Evolutionary conservation across 1,284 basidiomycete species (phyloP), one percentile per base, ranked within the genome.

Genomic region (Cryptococcus sp.): DNA sequence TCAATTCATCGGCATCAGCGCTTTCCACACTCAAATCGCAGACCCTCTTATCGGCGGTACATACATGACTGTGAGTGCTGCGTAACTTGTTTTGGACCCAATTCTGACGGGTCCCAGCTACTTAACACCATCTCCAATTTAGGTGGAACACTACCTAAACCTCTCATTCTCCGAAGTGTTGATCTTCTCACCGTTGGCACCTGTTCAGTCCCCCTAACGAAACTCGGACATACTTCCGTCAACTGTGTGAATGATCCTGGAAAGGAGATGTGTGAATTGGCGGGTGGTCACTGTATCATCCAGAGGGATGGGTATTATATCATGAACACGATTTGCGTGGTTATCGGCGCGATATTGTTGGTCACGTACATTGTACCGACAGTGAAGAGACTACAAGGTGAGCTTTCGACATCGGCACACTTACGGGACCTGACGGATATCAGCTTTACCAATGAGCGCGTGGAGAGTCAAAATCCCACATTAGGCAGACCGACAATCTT

Each of bases 21-120:
- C 96, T 3, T 98, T 98, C 83, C 95, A 98, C 72, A 98, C 94
- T 2, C 86, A 90, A 58, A 88, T 99, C 51, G 93, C 96, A 0
- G 96, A 99, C 72, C 96, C 96, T 0, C 71, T 97, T 13, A 98
- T 99, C 59, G 96, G 96, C 34, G 96, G 93, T 49, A 97, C 94
- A 1, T 97, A 97, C 73, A 97, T 97, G 93, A 97, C 93, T 13
- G 90, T 91, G 70, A 73, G 86, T 46, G 7, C 32, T 14, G 6
- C 7, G n/a, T 38, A 23, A 23, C 37, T 6, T 52, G 15, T 44
- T 47, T 15, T 23, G 1, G 23, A 23, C 23, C 23, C 1, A 45
- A 36, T 23, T 23, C 23, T 23, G 23, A 23, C 23, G 2, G 23
- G 23, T 30, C 37, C 4, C 65, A 94, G 88, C 81, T 98, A 36